Evolutionary conservation across 1,139 yeast genomes (phyloP).

Genomic region (Geotrichum carabidarum): DNA sequence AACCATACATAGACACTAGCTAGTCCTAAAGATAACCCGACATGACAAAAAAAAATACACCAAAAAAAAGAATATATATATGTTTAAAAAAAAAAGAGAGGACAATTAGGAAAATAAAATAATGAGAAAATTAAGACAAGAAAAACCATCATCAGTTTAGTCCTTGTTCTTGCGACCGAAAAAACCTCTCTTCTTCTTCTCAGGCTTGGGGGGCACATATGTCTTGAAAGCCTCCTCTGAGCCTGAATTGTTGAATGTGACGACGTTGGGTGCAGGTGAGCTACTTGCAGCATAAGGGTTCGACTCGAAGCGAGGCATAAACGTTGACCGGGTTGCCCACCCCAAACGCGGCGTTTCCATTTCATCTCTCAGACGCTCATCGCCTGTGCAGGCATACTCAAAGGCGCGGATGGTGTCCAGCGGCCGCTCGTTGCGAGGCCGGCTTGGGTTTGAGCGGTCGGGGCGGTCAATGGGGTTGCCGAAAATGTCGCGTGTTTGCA

Average conservation of each 20-base stretch:
- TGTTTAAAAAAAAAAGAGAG: not conserved
- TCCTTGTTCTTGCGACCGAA: conserved; percentile 64
- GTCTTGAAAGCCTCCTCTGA: conserved; percentile 38
- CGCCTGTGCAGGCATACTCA: conserved; percentile 91
- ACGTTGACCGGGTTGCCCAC: conserved; percentile 64
- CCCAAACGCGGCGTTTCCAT: conserved; percentile 74
- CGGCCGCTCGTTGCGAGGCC: conserved; percentile 91
- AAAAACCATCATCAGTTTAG: not conserved
- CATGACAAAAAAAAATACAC: not conserved
- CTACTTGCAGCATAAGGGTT: conserved; percentile 39
- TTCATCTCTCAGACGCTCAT: conserved; percentile 66
- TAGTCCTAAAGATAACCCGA: not conserved
- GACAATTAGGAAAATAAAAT: not conserved
- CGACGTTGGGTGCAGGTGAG: conserved; percentile 33
- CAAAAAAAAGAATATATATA: not conserved
- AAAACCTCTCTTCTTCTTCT: conserved; percentile 67
- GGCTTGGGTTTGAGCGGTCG: conserved; percentile 89
- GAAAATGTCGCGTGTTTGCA: conserved; percentile 65
- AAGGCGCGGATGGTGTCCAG: conserved; percentile 88
- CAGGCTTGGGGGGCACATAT: conserved; percentile 31
- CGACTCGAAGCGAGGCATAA: conserved; percentile 40
- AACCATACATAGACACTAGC: not conserved
- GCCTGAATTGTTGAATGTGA: conserved; percentile 23
- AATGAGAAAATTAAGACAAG: not conserved
- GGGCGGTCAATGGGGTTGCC: conserved; percentile 71